Base-by-base conservation (phyloP, 495 filamentous ascomycete genomes). In the Baudoinia panamericana region DNA sequence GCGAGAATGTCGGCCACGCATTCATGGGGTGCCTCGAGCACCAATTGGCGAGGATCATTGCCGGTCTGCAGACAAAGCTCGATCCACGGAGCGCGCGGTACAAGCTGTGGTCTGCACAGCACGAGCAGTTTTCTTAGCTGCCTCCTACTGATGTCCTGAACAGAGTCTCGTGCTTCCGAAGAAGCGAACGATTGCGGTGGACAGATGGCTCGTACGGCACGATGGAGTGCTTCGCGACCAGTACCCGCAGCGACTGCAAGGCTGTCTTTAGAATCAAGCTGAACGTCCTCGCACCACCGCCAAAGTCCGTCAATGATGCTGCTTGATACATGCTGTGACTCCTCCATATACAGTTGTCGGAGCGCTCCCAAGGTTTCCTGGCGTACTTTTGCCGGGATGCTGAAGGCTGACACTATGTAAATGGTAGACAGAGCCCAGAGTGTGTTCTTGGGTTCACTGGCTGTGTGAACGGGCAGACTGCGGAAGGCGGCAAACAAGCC, bases 81-180 rank as follows among this genome's bases (percentile, higher is more conserved):
- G 56, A 97, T 97, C 92, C 92, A 97, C 28, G 71, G 77, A 12
- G 73, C 67, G 19, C 73, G 71, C 0, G 86, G 80, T 45, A 95
- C 70, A 23, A 97, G 56, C 39, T 85, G 73, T 17, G 75, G 71
- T 13, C 83, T 77, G 40, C 78, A 75, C n/a, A 96, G 63, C 15
- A 94, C 70, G 22, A 93, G 64, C 10, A 93, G 58, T 51, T 84
- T 35, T 75, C 27, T 29, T 30, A 46, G 28, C 26, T 47, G 37
- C 7, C 61, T 54, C 46, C 80, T 68, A 10, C 80, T 48, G 8
- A 62, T 50, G 12, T 68, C 35, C 10, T 23, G 25, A 24, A 11
- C n/a, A 3, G 29, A 6, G n/a, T n/a, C n/a, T 3, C 10, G 23
- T 5, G 15, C 34, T 4, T 13, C 23, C 6, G 9, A 5, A 5